These are phyloP conservation scores for Trichomonas vaginalis DNA, from an alignment of 208 protist genomes.

Conservation along the genomic window DNA sequence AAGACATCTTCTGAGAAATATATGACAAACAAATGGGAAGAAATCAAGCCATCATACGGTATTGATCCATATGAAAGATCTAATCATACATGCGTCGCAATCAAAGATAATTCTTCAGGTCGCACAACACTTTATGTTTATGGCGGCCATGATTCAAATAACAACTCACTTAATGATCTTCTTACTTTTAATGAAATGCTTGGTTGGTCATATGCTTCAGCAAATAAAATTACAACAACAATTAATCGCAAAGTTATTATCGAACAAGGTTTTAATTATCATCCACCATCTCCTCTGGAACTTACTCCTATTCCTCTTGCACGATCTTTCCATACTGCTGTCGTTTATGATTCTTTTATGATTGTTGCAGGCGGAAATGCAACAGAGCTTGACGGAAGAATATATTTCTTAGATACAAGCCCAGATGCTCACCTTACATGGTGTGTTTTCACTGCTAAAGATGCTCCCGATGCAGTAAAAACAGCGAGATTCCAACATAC, in stretches of 20 bases:
- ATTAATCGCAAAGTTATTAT: neutral
- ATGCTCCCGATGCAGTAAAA: too few relatives aligned
- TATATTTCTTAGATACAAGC: too few relatives aligned
- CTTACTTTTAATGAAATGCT: neutral
- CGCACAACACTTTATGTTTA: neutral
- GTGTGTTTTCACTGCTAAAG: too few relatives aligned
- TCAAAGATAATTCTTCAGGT: neutral
- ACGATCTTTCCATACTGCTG: neutral
- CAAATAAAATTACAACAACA: neutral
- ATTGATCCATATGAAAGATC: neutral
- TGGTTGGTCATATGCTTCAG: neutral
- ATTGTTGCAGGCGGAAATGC: too few relatives aligned
- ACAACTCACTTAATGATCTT: neutral
- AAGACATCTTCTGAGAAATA: too few relatives aligned
- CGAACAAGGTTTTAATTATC: neutral
- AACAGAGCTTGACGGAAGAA: too few relatives aligned
- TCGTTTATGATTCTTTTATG: too few relatives aligned
- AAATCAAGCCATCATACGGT: neutral
- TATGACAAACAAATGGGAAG: too few relatives aligned
- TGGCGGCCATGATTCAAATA: neutral
- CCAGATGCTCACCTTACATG: too few relatives aligned
- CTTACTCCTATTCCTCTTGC: neutral
- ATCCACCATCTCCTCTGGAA: neutral
- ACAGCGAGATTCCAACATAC: neutral
- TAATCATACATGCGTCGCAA: neutral